Evolutionary conservation across 1,284 basidiomycete species (phyloP).

Genomic region (Peniophora sp.): DNA sequence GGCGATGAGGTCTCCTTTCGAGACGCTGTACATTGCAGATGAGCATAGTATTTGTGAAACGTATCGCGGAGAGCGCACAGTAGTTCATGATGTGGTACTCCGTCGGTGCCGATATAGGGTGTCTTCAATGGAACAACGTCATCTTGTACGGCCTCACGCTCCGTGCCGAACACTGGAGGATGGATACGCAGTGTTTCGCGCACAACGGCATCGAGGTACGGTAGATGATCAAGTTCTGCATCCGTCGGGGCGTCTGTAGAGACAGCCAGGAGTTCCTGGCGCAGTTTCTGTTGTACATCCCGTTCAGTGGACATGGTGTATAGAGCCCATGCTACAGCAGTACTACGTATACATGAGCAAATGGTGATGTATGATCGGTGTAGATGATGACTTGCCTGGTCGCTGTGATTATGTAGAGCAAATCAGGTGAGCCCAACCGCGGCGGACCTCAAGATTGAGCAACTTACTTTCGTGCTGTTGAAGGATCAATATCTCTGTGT

Average conservation of each 20-base stretch:
- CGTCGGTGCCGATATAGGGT: constrained; percentile 26
- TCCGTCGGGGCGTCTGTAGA: constrained; percentile 24
- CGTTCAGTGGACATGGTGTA: constrained; percentile 31
- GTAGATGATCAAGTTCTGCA: constrained; percentile 28
- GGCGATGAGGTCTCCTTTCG: constrained; percentile 35
- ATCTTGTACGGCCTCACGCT: constrained; percentile 22
- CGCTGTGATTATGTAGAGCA: too few relatives aligned
- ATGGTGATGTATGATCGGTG: too few relatives aligned
- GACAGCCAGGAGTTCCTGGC: constrained; percentile 31
- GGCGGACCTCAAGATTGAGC: too few relatives aligned
- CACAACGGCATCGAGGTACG: constrained; percentile 39
- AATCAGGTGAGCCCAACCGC: too few relatives aligned
- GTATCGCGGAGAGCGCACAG: background rate
- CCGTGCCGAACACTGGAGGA: constrained; percentile 26
- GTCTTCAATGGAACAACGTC: constrained; percentile 30
- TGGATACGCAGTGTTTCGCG: constrained; percentile 34
- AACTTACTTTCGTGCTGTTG: background rate
- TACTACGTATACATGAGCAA: constrained; percentile 23
- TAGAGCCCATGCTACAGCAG: constrained; percentile 40
- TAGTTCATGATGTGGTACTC: constrained; percentile 16
- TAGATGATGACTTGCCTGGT: too few relatives aligned
- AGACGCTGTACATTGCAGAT: constrained; percentile 18
- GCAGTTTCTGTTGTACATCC: constrained; percentile 34
- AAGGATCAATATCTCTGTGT: constrained; percentile 43
- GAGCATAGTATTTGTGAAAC: background rate